These are phyloP conservation scores for Suillus sp. DNA, from an alignment of 768 basidiomycete genomes.

Conservation along the genomic window DNA sequence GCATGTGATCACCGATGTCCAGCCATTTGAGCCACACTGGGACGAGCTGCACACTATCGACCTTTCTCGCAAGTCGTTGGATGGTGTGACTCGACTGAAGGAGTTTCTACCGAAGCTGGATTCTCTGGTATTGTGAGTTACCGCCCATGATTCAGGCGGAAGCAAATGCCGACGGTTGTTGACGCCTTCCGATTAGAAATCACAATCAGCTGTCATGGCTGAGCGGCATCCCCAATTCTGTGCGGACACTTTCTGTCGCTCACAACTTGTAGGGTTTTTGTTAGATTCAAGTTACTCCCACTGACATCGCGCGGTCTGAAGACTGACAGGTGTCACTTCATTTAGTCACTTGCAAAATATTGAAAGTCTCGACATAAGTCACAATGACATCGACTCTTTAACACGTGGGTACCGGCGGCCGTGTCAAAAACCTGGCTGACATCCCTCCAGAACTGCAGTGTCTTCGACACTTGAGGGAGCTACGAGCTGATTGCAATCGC, in stretches of 20 bases:
- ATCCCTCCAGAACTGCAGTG: conserved; percentile 69
- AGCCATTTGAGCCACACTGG: conserved; percentile 96
- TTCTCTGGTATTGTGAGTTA: conserved; percentile 70
- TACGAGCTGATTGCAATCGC: conserved; percentile 86
- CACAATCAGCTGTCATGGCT: conserved; percentile 76
- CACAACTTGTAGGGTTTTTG: conserved; percentile 58
- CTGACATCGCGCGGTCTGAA: conserved; percentile 34
- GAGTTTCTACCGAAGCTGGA: conserved; percentile 89
- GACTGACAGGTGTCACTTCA: conserved; percentile 84
- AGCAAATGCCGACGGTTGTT: conserved; percentile 13
- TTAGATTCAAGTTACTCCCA: conserved; percentile 16
- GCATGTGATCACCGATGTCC: conserved; percentile 89
- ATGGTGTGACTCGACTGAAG: conserved; percentile 72
- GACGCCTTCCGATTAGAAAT: conserved; percentile 50
- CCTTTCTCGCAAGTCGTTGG: conserved; percentile 59
- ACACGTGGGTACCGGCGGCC: conserved; percentile 59
- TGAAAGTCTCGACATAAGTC: conserved; percentile 87
- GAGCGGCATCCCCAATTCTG: conserved; percentile 69
- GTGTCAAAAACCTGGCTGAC: conserved; percentile 2
- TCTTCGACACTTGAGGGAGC: conserved; percentile 82
- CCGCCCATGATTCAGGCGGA: conserved; percentile 10
- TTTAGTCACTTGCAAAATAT: conserved; percentile 86
- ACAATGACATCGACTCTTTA: conserved; percentile 87
- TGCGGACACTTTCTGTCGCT: conserved; percentile 79
- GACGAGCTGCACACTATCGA: conserved; percentile 77